phyloP scores from a whole-genome alignment of 2,329 filamentous ascomycete species.

The Talaromyces funiculosus region DNA sequence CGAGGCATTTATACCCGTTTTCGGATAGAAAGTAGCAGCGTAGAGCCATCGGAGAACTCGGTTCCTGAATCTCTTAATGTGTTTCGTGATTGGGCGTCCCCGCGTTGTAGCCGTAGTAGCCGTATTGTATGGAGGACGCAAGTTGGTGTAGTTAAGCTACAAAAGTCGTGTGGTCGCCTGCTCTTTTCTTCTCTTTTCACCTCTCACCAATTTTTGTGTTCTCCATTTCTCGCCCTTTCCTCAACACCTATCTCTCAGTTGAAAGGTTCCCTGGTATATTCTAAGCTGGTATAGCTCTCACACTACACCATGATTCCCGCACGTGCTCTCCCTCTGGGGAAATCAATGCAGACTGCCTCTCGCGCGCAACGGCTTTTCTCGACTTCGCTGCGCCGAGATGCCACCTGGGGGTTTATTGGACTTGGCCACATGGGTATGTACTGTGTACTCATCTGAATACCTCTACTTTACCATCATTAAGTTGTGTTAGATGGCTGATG shows the following conservation, averaged over 20 bases:
- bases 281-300: background rate
- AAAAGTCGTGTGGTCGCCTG: conserved; percentile 2
- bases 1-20: background rate
- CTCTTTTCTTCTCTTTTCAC: background rate
- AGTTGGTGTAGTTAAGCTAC: background rate
- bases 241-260: background rate
- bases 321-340: conserved; percentile 12
- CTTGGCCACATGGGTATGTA: conserved; percentile 56
- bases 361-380: conserved; percentile 39
- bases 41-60: background rate
- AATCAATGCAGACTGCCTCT: background rate
- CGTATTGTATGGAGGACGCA: background rate
- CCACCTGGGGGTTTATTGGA: conserved; percentile 56
- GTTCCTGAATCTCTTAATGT: background rate
- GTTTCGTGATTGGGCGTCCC: background rate
- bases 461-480: background rate
- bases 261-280: background rate
- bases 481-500: background rate
- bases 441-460: background rate
- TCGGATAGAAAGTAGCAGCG: background rate
- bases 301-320: conserved; percentile 12
- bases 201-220: background rate
- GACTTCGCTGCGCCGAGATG: conserved; percentile 38
- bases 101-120: background rate
- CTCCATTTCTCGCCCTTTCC: background rate